These are phyloP conservation scores for Paramecium octaurelia DNA, from an alignment of 73 alveolate genomes.

Conservation along the genomic window DNA sequence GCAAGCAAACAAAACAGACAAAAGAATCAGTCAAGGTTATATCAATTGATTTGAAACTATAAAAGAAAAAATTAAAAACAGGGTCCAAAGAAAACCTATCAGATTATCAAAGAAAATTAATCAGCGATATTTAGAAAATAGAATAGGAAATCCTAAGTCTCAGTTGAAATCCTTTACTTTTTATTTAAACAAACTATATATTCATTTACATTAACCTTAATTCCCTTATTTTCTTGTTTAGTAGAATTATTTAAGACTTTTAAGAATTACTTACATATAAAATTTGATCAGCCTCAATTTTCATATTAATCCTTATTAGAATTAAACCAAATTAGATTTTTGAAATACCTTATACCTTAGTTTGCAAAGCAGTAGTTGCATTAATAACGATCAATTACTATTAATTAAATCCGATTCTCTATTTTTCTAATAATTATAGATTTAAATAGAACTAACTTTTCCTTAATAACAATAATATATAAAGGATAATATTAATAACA, in stretches of 20 bases:
- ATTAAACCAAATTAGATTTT: background rate
- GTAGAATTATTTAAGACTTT: background rate
- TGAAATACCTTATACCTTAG: too few relatives aligned
- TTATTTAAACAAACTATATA: background rate
- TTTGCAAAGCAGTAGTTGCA: too few relatives aligned
- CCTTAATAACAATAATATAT: too few relatives aligned
- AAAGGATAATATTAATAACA: background rate
- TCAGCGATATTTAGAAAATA: background rate
- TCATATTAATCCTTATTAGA: background rate
- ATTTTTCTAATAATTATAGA: too few relatives aligned
- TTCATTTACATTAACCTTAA: background rate
- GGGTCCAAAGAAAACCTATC: background rate
- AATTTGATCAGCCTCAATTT: background rate
- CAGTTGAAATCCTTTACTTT: background rate
- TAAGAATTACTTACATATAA: background rate
- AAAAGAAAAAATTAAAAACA: background rate
- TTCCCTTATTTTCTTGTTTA: background rate
- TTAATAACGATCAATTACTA: too few relatives aligned
- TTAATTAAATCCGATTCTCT: too few relatives aligned
- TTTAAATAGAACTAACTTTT: too few relatives aligned
- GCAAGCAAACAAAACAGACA: background rate
- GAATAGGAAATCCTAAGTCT: background rate
- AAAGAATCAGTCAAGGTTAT: background rate
- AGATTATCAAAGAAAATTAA: background rate
- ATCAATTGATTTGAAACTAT: background rate